These are phyloP conservation scores for Viola odorata DNA, from an alignment of 345 rosid genomes.

Conservation along the genomic window DNA sequence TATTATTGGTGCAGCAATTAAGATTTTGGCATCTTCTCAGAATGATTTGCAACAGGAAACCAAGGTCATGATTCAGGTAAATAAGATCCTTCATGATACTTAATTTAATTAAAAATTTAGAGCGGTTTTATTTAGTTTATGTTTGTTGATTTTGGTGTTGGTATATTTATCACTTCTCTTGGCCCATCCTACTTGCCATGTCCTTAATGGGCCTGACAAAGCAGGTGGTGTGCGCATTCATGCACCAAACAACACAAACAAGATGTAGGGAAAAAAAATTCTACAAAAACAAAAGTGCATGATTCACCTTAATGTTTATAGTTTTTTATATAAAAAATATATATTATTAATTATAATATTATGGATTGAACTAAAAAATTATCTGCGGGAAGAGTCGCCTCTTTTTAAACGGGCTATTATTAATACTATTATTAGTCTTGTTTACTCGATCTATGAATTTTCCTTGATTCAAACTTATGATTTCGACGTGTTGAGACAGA, in stretches of 20 bases:
- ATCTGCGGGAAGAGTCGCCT: no score
- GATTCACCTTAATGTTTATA: no score
- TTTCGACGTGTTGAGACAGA: no score
- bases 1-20: constrained; percentile 17
- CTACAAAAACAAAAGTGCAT: no score
- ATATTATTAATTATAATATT: no score
- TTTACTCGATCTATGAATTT: no score
- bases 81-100: background rate
- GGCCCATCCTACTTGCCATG: constrained; percentile 18
- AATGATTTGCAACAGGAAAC: constrained; percentile 16
- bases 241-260: background rate
- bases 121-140: background rate
- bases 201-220: constrained; percentile 5
- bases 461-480: no score
- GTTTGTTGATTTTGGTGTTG: constrained; percentile 8
- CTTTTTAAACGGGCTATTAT: no score
- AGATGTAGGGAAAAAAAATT: no score
- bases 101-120: background rate
- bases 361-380: no score
- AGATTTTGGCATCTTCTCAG: constrained; percentile 5
- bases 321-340: no score
- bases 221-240: constrained; percentile 16
- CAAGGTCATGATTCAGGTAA: constrained; percentile 21
- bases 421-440: no score
- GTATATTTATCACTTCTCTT: background rate